Percentiles rank a stretch among this genome's conserved stretches.
Evolutionary conservation across 2,329 filamentous ascomycete species (phyloP).

Genomic region (Sphaerulina vaccinii): DNA sequence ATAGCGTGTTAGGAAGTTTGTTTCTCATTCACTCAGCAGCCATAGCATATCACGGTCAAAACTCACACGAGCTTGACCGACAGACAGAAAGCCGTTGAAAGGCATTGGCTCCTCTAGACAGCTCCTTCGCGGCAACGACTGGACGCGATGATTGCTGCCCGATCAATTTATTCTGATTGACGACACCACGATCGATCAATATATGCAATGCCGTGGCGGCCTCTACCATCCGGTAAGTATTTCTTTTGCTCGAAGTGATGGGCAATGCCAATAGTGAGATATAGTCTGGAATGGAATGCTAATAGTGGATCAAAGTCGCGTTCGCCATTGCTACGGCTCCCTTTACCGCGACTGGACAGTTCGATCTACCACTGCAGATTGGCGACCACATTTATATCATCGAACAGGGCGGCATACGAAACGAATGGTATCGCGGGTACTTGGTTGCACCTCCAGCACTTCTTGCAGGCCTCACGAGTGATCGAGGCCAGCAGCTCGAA

Average conservation of each 20-base stretch:
- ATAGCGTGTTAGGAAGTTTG: too few species aligned
- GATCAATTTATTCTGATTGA: constrained; percentile 7
- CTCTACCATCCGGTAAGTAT: constrained; percentile 11
- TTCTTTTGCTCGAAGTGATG: not conserved
- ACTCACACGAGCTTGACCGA: too few species aligned
- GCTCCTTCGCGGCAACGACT: too few species aligned
- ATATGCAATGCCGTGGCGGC: constrained; percentile 20
- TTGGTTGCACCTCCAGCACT: constrained; percentile 90
- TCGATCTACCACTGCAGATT: constrained; percentile 93
- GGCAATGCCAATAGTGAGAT: not conserved
- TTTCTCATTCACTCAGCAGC: too few species aligned
- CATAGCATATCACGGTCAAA: too few species aligned
- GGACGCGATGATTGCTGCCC: constrained; percentile 13
- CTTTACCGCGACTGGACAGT: constrained; percentile 79
- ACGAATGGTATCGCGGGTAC: constrained; percentile 92
- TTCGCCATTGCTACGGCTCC: constrained; percentile 97
- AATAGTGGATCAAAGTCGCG: constrained; percentile 63
- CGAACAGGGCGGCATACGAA: constrained; percentile 82
- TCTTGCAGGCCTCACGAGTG: constrained; percentile 84
- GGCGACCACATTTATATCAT: constrained; percentile 99
- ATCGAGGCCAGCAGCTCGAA: constrained; percentile 89
- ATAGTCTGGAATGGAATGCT: constrained; percentile 1
- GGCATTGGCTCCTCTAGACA: too few species aligned
- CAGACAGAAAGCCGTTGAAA: too few species aligned
- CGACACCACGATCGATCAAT: too few species aligned